phyloP scores from a whole-genome alignment of 164 flowering plant genomes.

The Aristolochia contorta region DNA sequence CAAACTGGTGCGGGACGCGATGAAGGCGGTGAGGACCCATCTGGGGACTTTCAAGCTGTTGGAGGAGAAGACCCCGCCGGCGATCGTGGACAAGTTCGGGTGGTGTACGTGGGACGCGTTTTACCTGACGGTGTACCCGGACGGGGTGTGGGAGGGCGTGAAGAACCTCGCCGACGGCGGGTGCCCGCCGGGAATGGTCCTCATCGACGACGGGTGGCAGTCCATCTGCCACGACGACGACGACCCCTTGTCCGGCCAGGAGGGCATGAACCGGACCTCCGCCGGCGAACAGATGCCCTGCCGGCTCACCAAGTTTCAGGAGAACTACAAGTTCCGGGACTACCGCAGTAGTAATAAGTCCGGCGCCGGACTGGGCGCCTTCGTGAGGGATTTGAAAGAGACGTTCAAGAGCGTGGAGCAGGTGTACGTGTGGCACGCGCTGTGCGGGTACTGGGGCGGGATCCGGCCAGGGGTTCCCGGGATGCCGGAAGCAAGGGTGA shows the following conservation, averaged over 20 bases:
- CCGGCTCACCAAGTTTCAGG: conserved; percentile 45
- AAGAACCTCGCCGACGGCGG: conserved; percentile 54
- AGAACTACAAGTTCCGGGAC: conserved; percentile 54
- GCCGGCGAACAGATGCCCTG: conserved; percentile 74
- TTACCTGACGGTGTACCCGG: conserved; percentile 53
- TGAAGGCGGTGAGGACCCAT: conserved; percentile 36
- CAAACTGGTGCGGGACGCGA: conserved; percentile 37
- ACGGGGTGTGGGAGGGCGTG: conserved; percentile 60
- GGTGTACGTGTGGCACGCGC: conserved; percentile 90
- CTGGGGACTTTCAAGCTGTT: conserved; percentile 59
- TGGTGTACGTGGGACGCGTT: conserved; percentile 94
- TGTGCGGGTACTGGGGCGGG: conserved; percentile 96
- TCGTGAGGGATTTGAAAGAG: conserved; percentile 60
- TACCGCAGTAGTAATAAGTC: conserved; percentile 23
- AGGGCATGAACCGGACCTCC: conserved; percentile 37
- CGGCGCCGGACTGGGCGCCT: conserved; percentile 54
- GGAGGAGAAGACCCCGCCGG: conserved; percentile 57
- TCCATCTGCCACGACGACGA: conserved; percentile 42
- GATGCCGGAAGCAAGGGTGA: conserved; percentile 41
- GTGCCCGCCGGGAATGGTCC: conserved; percentile 57
- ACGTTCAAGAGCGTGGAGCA: conserved; percentile 50
- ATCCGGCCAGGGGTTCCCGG: conserved; percentile 45
- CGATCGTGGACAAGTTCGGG: conserved; percentile 63
- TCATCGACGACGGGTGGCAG: conserved; percentile 89
- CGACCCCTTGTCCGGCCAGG: conserved; percentile 31